Conservation (phyloP, 1,284 basidiomycete genomes). For the Macrocystidia cucumis region DNA sequence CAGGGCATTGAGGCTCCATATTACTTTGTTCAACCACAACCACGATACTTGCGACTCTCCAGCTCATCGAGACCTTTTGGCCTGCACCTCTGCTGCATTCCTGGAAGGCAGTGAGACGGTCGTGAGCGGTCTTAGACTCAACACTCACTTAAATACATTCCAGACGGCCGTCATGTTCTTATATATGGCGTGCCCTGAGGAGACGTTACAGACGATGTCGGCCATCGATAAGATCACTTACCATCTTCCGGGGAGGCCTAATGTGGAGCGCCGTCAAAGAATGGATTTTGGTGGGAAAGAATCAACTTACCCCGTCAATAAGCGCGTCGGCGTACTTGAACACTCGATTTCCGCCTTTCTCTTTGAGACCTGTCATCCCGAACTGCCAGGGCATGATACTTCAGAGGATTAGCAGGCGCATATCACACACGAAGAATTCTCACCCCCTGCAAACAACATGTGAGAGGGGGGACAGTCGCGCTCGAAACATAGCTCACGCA, state of each 20-base stretch:
- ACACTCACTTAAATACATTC: constrained; percentile 39
- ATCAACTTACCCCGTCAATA: constrained; percentile 32
- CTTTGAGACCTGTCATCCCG: constrained; percentile 38
- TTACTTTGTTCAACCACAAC: too few species aligned
- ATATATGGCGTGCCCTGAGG: constrained; percentile 34
- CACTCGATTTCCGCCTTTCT: constrained; percentile 41
- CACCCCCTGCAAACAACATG: constrained; percentile 18
- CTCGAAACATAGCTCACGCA: constrained; percentile 31
- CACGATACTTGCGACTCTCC: too few species aligned
- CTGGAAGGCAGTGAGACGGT: constrained; percentile 13
- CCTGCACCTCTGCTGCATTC: constrained; percentile 29
- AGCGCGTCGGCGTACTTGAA: constrained; percentile 49
- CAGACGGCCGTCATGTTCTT: constrained; percentile 43
- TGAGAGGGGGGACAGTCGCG: constrained; percentile 1
- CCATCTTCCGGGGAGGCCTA: constrained; percentile 49
- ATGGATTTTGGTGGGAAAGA: neutral
- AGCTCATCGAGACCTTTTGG: constrained; percentile 16
- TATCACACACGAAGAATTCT: constrained; percentile 4
- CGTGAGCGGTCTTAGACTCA: neutral
- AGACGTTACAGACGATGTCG: constrained; percentile 3
- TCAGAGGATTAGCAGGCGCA: neutral
- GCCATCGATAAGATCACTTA: constrained; percentile 13
- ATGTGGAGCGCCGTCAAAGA: neutral
- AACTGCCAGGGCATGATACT: constrained; percentile 58
- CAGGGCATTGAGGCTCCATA: too few species aligned